Evolutionary conservation across 345 rosid species (phyloP).

Genomic region (Aquilaria malaccensis): DNA sequence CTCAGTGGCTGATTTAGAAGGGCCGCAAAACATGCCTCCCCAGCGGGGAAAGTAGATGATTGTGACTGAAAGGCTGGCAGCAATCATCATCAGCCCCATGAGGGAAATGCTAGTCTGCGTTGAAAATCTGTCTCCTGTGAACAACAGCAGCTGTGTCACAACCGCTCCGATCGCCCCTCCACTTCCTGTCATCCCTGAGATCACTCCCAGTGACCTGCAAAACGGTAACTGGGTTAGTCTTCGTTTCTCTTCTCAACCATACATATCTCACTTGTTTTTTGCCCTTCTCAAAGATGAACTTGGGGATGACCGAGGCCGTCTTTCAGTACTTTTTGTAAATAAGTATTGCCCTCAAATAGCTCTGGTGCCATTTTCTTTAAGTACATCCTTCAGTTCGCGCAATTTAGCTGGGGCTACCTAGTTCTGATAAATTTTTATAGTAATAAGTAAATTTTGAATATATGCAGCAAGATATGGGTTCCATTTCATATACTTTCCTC

Average conservation of each 20-base stretch:
- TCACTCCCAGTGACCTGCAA: conserved; percentile 75
- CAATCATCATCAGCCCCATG: conserved; percentile 69
- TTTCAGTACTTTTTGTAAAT: too few species aligned
- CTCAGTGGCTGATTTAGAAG: conserved; percentile 14
- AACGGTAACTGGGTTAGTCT: neutral
- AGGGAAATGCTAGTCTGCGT: conserved; percentile 70
- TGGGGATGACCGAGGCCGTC: too few species aligned
- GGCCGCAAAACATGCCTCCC: conserved; percentile 61
- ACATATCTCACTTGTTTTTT: too few species aligned
- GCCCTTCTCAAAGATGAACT: too few species aligned
- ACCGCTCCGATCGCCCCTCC: conserved; percentile 85
- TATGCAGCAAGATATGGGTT: too few species aligned
- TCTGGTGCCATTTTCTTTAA: too few species aligned
- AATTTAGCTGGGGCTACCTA: too few species aligned
- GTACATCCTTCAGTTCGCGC: too few species aligned
- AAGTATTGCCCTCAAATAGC: too few species aligned
- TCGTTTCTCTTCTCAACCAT: neutral
- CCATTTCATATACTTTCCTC: too few species aligned
- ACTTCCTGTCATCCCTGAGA: conserved; percentile 79
- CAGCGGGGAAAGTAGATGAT: conserved; percentile 48
- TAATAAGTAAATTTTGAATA: too few species aligned
- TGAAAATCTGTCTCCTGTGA: conserved; percentile 46
- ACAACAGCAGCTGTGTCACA: conserved; percentile 51
- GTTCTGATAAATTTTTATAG: too few species aligned
- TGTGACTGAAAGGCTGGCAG: conserved; percentile 41